phyloP scores from a whole-genome alignment of 192 early-diverging fungal genomes.

The Chytriomyces sp. region DNA sequence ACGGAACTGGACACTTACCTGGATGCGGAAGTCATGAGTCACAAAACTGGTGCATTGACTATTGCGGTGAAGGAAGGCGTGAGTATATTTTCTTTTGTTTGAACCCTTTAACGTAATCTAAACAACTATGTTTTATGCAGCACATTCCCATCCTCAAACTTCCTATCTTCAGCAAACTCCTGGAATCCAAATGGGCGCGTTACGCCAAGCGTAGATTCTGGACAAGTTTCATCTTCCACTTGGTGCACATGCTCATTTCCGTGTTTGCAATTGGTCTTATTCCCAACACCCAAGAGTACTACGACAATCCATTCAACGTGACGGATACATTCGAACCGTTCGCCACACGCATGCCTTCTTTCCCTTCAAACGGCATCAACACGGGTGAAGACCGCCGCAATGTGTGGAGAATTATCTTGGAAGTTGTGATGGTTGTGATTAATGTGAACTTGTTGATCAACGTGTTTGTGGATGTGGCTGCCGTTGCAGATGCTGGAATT shows the following conservation, averaged over 20 bases:
- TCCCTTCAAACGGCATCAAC: background rate
- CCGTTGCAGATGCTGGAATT: background rate
- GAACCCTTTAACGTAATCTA: background rate
- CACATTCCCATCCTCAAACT: constrained; percentile 21
- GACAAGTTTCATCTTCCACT: background rate
- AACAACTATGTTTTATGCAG: too few relatives aligned
- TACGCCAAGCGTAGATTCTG: constrained; percentile 12
- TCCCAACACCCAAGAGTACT: constrained; percentile 10
- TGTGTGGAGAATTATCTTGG: background rate
- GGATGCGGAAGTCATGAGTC: constrained; percentile 15
- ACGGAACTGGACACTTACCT: constrained; percentile 25
- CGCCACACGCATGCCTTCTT: background rate
- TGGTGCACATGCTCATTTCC: constrained; percentile 19
- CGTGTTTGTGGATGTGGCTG: background rate
- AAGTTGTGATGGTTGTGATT: background rate
- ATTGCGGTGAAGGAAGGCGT: constrained; percentile 16
- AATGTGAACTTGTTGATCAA: background rate
- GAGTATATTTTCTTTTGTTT: background rate
- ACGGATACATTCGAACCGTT: background rate
- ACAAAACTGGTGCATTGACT: constrained; percentile 26
- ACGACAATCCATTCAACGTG: background rate
- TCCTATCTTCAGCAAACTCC: constrained; percentile 19
- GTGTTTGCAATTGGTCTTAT: constrained; percentile 5
- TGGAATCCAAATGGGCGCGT: constrained; percentile 21
- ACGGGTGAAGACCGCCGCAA: background rate